Evolutionary conservation across 768 basidiomycete genomes (phyloP), one percentile per base, ranked within the genome.

Genomic region (Phaeotremella skinneri): DNA sequence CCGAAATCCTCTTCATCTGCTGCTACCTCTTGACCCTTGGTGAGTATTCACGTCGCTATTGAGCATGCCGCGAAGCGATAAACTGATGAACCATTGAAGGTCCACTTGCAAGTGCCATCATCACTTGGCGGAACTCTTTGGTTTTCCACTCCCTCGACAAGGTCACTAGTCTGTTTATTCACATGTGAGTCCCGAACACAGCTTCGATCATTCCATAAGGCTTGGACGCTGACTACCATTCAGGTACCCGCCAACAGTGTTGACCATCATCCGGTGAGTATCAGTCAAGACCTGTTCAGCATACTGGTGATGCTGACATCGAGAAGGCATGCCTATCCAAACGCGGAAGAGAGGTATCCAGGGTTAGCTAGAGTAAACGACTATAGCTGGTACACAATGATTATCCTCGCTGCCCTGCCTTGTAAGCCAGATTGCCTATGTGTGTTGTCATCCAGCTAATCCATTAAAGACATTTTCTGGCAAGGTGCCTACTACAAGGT

Each of bases 131-230:
- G 61, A 99, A 99, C 72, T 93, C 90, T 64, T 85, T 99, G 23
- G 96, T 99, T 2, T 99, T 99, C 80, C 96, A 99, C 70, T 92
- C 94, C 70, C 83, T 85, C 55, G 96, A 99, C 76, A 98, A 98
- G 78, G 89, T 97, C 72, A 97, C 90, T 17, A 91, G 89, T 9
- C 80, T 99, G 25, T 98, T 93, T 79, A 84, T 99, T 30, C 96
- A 99, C 73, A 87, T 98, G 56, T 68, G 32, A 41, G n/a, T n/a
- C n/a, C n/a, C n/a, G n/a, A n/a, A n/a, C n/a, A n/a, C n/a, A n/a
- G 63, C 39, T 32, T 34, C 16, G 13, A 21, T 27, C 27, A 23
- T 13, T 30, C 5, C 14, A 9, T 14, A 29, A 7, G 17, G 25
- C 20, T 14, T 17, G n/a, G 20, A 32, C 29, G 5, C 27, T 37